Evolutionary conservation across 345 rosid species (phyloP), one percentile per base, ranked within the genome.

Genomic region (Combretum micranthum): DNA sequence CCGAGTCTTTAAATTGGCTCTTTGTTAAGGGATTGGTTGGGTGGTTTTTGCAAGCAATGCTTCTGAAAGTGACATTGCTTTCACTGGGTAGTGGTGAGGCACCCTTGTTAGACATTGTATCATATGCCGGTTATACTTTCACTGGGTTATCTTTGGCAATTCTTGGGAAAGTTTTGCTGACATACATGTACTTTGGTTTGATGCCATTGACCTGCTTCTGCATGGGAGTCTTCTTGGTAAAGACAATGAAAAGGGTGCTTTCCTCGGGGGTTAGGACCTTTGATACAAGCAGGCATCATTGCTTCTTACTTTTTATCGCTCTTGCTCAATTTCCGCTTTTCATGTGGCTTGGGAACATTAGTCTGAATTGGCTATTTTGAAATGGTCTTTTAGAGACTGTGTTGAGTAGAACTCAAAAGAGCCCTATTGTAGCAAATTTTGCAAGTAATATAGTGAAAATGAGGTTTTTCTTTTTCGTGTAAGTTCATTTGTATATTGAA

Each of bases 231-330:
- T 93, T 93, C 84, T 68, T 93, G 77, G 94, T 87, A 65, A 93
- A 89, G 86, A 93, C 97, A 6, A 86, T 87, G 94, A 93, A 89
- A 80, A 80, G 97, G 69, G 97, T 89, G 45, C 86, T 89, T 42
- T 89, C 79, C n/a, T 85, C 94, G 2, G 99, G 85, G 75, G 88
- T 82, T 75, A 75, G 99, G 76, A 87, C 73, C 59, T 80, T 77
- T 20, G 97, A 89, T 74, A 79, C 96, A 1, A 93, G 92, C 91
- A 77, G 75, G 80, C 97, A 89, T 67, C 94, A 89, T 67, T 93
- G 82, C 64, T 80, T 89, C 77, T 69, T 89, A 72, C 79, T 93
- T 60, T 79, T 87, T 70, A 83, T 93, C 42, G 97, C 90, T 55
- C 69, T 93, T 67, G 91, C 86, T 10, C 97, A 93, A 74, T 76